Evolutionary conservation across 768 basidiomycete genomes (phyloP), one percentile per base, ranked within the genome.

Genomic region (Wakefieldia striispora): DNA sequence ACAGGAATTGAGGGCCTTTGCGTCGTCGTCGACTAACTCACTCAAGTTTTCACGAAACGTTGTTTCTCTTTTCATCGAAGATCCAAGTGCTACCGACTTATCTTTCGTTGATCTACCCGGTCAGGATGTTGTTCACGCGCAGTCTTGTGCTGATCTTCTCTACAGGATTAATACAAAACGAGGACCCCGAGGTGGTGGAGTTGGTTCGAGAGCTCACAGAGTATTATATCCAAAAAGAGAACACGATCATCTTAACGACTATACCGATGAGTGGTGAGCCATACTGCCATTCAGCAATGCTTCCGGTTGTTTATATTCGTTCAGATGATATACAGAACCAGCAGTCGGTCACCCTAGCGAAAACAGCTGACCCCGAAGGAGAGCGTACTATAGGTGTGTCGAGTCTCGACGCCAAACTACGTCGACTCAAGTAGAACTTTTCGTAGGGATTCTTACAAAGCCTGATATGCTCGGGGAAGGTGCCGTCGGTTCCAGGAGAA

Each of bases 241-340:
- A 84, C 41, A 80, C 81, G 0, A 60, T 89, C 11, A 82, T 88
- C 45, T 72, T 89, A 1, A 76, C 86, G 0, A 78, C 83, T 0
- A 78, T 87, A 45, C 83, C 86, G 0, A 82, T 84, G 74, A 78
- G 70, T 42, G 84, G 85, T 83, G 51, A 50, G 61, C 31, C 56
- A 17, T 14, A 21, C 6, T 13, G 0, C 27, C 12, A 6, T 14
- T 35, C 12, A 24, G 9, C 33, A 5, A 43, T 14, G 4, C 37
- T 33, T 36, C 38, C 51, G 38, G 58, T 23, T 6, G 2, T 6
- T 6, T 36, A 1, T 33, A 19, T 21, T 9, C 3, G n/a, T 45
- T 12, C 39, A 88, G 87, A 84, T 41, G 87, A 89, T 42, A 76
- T 85, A 24, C 75, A 86, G 51, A 86, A 82, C 47, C 84, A 86